Base-by-base conservation (phyloP, 176 grass and related monocot genomes). In the Cocos nucifera region DNA sequence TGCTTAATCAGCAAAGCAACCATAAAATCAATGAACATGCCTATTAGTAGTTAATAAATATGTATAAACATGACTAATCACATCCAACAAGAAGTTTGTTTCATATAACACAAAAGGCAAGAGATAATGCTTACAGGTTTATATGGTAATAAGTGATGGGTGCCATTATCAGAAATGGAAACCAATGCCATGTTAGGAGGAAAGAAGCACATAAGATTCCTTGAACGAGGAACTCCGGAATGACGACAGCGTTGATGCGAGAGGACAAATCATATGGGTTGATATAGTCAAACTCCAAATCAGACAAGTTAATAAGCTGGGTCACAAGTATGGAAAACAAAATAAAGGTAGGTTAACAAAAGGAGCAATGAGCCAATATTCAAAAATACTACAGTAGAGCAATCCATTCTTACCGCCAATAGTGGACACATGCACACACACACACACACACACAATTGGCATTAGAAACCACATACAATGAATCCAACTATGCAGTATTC, bases 251-350 rank as follows among this genome's bases (percentile, higher is more conserved):
- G 20, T 97, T 97, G 78, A 97, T 88, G 30, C 83, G 87, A 62
- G 62, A 80, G 22, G 93, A 91, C 7, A 78, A 91, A 83, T 97
- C 93, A 67, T 80, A 97, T 9, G 87, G 93, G 77, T 97, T 97
- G 70, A 97, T 88, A 58, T 91, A 97, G 69, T 97, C 87, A 72
- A 50, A 97, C 66, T 97, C 93, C 87, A 95, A 69, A 89, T 95
- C 89, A 2, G 93, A 88, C 51, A 97, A 56, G 72, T 75, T 79
- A 49, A 97, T 91, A 17, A 97, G 84, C 93, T 97, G 91, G 17
- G 65, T 62, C 10, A 77, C 54, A 66, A 80, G 62, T 3, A 77
- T 10, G 68, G 35, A 69, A 4, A 58, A 0, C 64, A 66, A 69
- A 81, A 75, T 54, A 72, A 64, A 58, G 7, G 54, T 35, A 61